These are phyloP conservation scores for Herpetomonas tarakana DNA, from an alignment of 208 protist genomes.

Conservation along the genomic window DNA sequence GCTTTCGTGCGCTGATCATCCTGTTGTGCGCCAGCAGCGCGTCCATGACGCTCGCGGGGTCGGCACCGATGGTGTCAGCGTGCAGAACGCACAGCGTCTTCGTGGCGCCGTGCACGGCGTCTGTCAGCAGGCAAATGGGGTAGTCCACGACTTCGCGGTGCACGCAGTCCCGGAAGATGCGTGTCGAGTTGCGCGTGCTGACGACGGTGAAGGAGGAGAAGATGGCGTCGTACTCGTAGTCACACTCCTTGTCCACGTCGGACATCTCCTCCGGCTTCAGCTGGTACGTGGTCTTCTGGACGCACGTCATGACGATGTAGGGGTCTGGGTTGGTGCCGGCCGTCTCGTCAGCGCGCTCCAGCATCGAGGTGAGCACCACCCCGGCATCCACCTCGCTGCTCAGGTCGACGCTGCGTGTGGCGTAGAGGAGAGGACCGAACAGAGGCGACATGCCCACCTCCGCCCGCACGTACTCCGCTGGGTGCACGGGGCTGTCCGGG, in stretches of 20 bases:
- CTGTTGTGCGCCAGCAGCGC: constrained; percentile 21
- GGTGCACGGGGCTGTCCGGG: constrained; percentile 6
- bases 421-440: constrained; percentile 31
- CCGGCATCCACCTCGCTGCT: constrained; percentile 7
- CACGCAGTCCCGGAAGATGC: constrained; percentile 19
- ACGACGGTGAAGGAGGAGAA: constrained; percentile 42
- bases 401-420: constrained; percentile 24
- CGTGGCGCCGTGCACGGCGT: constrained; percentile 22
- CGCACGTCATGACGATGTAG: constrained; percentile 29
- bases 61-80: constrained; percentile 11
- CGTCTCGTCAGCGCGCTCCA: constrained; percentile 24
- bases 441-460: constrained; percentile 29
- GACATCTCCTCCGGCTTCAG: constrained; percentile 7
- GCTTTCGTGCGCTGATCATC: constrained; percentile 14
- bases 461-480: constrained; percentile 7
- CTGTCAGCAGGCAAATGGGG: constrained; percentile 30
- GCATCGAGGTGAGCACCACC: constrained; percentile 21
- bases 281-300: constrained; percentile 20
- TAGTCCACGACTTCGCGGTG: constrained; percentile 13
- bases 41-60: neutral
- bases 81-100: constrained; percentile 25
- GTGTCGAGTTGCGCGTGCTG: constrained; percentile 21
- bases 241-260: constrained; percentile 3
- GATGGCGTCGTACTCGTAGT: constrained; percentile 24
- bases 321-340: constrained; percentile 6